Conservation (phyloP, 2,329 filamentous ascomycete species). For the Monilinia fructicola region DNA sequence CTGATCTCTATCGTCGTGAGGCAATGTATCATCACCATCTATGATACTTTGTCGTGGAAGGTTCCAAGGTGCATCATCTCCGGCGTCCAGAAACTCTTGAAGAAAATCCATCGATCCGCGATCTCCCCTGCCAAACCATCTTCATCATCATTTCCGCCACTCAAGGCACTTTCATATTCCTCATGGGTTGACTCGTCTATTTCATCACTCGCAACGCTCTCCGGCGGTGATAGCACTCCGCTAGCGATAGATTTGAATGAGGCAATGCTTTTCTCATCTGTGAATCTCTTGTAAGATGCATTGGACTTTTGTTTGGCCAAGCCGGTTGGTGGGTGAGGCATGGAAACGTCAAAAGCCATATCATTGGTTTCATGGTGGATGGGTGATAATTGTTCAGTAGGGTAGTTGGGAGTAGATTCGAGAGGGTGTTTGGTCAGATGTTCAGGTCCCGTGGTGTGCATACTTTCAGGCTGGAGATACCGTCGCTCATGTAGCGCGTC, state of each 20-base stretch:
- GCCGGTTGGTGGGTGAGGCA: constrained; percentile 9
- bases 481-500: constrained; percentile 2
- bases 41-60: constrained; percentile 21
- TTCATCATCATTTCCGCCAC: constrained; percentile 16
- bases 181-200: constrained; percentile 15
- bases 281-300: neutral
- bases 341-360: neutral
- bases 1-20: constrained; percentile 1
- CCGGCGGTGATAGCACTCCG: constrained; percentile 10
- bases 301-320: constrained; percentile 18
- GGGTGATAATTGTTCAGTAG: constrained; percentile 2
- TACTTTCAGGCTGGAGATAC: constrained; percentile 4
- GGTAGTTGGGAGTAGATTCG: neutral
- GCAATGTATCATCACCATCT: neutral
- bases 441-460: neutral
- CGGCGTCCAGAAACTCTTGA: constrained; percentile 20
- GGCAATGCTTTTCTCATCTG: constrained; percentile 18
- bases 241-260: constrained; percentile 20
- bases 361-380: neutral
- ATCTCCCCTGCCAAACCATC: constrained; percentile 21
- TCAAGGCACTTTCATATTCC: constrained; percentile 22
- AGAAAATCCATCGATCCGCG: constrained; percentile 13
- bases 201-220: constrained; percentile 17
- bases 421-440: neutral
- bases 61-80: constrained; percentile 22